A percentile compares a stretch with the other conserved stretches of the same genome.
Conservation (phyloP, 129 eudicot genomes). For the Lactuca sativa region DNA sequence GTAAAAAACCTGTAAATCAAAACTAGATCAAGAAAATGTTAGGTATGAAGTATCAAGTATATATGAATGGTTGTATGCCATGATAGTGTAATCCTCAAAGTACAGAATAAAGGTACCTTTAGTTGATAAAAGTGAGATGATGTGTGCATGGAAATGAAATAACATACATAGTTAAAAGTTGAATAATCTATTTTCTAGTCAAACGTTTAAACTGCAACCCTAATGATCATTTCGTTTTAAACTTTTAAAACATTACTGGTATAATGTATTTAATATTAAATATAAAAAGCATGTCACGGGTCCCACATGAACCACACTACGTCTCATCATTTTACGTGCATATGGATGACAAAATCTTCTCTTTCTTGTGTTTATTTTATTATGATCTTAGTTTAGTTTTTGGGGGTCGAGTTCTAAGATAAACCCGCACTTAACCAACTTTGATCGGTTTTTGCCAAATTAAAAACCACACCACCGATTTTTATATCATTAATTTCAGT, state of each 20-base stretch:
- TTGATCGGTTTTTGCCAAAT: no score
- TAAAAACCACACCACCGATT: no score
- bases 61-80: background rate
- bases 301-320: background rate
- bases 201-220: background rate
- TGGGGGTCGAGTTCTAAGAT: no score
- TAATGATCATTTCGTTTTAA: no score
- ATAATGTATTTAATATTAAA: no score
- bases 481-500: no score
- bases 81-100: constrained; percentile 11
- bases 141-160: constrained; percentile 6
- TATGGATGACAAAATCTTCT: background rate
- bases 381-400: background rate
- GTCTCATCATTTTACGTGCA: background rate
- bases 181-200: background rate
- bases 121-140: constrained; percentile 14
- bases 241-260: background rate
- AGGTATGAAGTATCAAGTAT: constrained; percentile 10
- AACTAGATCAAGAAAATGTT: background rate
- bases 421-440: no score
- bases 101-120: constrained; percentile 21
- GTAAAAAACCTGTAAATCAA: background rate
- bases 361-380: background rate
- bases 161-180: constrained; percentile 15
- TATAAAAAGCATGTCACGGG: background rate